phyloP scores from a whole-genome alignment of 2,329 filamentous ascomycete species.

The Leptographium galeiforme region DNA sequence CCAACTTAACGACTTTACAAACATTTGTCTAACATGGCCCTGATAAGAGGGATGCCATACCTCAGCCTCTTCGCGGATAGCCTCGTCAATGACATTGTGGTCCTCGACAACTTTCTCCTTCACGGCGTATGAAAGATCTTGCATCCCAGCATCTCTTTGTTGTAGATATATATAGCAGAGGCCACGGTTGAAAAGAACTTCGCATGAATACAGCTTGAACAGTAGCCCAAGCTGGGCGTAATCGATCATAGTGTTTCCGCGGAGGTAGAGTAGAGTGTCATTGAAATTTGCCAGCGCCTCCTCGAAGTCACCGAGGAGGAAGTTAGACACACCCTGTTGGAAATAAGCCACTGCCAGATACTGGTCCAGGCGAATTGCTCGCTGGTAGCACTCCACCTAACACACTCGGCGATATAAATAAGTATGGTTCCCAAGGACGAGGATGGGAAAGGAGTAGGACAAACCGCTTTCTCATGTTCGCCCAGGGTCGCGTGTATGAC shows the following conservation, averaged over 20 bases:
- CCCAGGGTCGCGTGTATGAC: conserved; percentile 95
- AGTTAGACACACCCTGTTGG: conserved; percentile 96
- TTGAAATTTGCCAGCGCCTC: conserved; percentile 98
- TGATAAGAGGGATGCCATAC: conserved; percentile 30
- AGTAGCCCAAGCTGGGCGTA: conserved; percentile 91
- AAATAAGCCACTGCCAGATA: conserved; percentile 98
- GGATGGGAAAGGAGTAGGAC: conserved; percentile 20
- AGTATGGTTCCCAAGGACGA: background rate
- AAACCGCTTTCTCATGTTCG: conserved; percentile 87
- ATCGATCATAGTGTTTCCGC: conserved; percentile 94
- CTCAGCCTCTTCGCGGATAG: conserved; percentile 84
- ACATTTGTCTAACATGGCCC: background rate
- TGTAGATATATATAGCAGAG: conserved; percentile 96
- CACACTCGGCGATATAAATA: background rate
- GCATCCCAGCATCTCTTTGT: conserved; percentile 78
- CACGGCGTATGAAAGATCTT: conserved; percentile 78
- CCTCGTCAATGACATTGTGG: conserved; percentile 96
- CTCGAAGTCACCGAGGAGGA: conserved; percentile 91
- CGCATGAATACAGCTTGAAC: conserved; percentile 94
- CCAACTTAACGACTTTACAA: background rate
- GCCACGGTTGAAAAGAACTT: conserved; percentile 93
- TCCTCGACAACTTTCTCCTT: conserved; percentile 95
- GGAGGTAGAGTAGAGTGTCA: conserved; percentile 84
- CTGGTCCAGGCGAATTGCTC: conserved; percentile 77
- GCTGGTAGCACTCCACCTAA: conserved; percentile 92